Evolutionary conservation across 129 eudicot species (phyloP).

Genomic region (Flaveria linearis): DNA sequence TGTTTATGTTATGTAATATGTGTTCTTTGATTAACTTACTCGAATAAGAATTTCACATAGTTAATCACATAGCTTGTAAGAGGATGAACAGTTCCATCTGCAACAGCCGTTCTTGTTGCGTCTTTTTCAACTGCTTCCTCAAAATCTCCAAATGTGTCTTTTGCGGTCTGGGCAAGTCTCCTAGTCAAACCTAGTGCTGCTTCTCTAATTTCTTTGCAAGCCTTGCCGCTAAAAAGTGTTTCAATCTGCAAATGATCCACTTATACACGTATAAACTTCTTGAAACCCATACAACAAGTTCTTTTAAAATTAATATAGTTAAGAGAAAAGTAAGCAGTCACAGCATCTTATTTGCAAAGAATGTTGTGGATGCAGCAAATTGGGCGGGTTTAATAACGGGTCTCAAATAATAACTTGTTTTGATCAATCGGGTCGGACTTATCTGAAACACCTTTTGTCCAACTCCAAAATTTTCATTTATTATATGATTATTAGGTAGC

Average conservation of each 20-base stretch:
- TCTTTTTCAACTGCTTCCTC: conserved; percentile 99
- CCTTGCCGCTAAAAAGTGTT: conserved; percentile 75
- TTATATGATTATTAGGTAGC: too few species aligned
- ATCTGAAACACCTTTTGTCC: not conserved
- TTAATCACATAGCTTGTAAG: conserved; percentile 98
- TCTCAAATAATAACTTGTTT: not conserved
- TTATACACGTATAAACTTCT: conserved; percentile 7
- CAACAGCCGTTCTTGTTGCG: conserved; percentile 91
- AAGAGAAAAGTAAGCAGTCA: not conserved
- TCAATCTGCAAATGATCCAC: conserved; percentile 59
- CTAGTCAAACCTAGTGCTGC: conserved; percentile 85
- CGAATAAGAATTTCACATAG: conserved; percentile 93
- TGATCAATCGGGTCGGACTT: not conserved
- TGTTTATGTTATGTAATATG: not conserved
- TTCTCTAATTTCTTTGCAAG: conserved; percentile 84
- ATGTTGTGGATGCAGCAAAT: not conserved
- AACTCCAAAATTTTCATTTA: too few species aligned
- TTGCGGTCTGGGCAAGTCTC: conserved; percentile 92
- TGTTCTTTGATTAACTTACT: conserved; percentile 53
- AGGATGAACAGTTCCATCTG: conserved; percentile 98
- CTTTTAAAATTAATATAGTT: not conserved
- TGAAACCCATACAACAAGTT: not conserved
- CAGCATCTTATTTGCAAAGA: not conserved
- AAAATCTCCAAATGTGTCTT: conserved; percentile 93
- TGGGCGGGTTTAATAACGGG: not conserved